Conservation (phyloP, 257 asterid genomes). For the Solanum appendiculatum region DNA sequence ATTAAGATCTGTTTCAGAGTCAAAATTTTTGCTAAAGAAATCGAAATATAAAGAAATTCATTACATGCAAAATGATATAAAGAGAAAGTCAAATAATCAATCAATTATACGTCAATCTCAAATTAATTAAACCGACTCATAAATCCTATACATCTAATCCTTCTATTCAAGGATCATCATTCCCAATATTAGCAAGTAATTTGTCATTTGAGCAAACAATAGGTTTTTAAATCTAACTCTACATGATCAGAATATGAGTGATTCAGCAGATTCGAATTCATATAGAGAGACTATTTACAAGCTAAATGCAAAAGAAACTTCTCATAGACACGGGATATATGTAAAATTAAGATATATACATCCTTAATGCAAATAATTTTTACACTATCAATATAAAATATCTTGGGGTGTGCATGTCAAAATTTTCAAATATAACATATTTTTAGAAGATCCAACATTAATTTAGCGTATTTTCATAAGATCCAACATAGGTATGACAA, state of each 20-base stretch:
- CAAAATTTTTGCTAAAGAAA: fast-evolving
- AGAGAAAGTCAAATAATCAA: background rate
- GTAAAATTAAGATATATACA: no score
- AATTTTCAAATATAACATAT: no score
- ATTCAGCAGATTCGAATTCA: fast-evolving
- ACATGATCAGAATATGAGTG: fast-evolving
- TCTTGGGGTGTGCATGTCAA: fast-evolving
- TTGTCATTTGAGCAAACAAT: background rate
- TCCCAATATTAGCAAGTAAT: background rate
- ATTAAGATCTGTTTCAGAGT: background rate
- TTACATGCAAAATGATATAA: background rate
- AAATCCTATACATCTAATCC: background rate
- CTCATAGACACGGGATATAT: background rate
- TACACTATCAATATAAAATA: background rate
- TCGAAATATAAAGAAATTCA: background rate
- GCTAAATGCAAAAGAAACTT: background rate
- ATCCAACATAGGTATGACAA: background rate
- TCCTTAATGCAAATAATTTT: background rate
- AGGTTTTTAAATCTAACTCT: background rate
- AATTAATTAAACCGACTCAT: background rate
- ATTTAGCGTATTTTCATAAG: no score
- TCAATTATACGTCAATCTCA: fast-evolving
- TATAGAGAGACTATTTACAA: background rate
- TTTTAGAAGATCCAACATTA: no score
- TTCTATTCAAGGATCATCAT: background rate